Evolutionary conservation across 768 basidiomycete genomes (phyloP).

Genomic region (Lactarius vividus): DNA sequence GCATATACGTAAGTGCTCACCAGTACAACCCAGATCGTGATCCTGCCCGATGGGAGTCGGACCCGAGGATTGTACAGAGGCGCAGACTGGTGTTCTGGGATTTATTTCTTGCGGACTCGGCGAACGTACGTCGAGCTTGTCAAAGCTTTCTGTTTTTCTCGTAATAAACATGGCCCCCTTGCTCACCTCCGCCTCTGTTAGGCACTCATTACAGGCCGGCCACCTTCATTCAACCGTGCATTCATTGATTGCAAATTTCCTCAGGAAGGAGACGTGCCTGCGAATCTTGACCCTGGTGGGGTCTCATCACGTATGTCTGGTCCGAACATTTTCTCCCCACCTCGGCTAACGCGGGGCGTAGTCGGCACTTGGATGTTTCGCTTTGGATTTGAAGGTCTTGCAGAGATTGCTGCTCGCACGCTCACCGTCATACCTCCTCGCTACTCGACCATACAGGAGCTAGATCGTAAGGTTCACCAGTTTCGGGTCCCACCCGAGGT

Average conservation of each 20-base stretch:
- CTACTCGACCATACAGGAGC: conserved; percentile 47
- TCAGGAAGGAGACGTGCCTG: conserved; percentile 35
- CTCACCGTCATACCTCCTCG: conserved; percentile 62
- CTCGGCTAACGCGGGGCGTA: conserved; percentile 31
- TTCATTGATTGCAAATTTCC: conserved; percentile 70
- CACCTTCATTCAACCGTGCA: conserved; percentile 61
- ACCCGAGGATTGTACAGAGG: no score
- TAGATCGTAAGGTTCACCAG: conserved; percentile 60
- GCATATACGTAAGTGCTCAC: no score
- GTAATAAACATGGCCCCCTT: no score
- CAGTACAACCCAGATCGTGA: no score
- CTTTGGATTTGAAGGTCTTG: conserved; percentile 63
- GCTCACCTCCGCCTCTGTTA: conserved; percentile 30
- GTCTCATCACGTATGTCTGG: conserved; percentile 26
- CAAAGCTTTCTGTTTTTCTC: no score
- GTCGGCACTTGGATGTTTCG: conserved; percentile 61
- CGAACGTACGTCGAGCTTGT: conserved; percentile 41
- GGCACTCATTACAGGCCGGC: conserved; percentile 69
- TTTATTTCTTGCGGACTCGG: conserved; percentile 54
- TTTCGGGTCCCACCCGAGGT: conserved; percentile 53
- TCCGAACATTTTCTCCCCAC: background rate
- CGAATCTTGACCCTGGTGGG: conserved; percentile 32
- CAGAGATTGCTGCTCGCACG: conserved; percentile 59
- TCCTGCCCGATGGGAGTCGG: no score
- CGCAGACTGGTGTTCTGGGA: no score